Evolutionary conservation across 768 basidiomycete species (phyloP).

Genomic region (Tulasnella sp.): DNA sequence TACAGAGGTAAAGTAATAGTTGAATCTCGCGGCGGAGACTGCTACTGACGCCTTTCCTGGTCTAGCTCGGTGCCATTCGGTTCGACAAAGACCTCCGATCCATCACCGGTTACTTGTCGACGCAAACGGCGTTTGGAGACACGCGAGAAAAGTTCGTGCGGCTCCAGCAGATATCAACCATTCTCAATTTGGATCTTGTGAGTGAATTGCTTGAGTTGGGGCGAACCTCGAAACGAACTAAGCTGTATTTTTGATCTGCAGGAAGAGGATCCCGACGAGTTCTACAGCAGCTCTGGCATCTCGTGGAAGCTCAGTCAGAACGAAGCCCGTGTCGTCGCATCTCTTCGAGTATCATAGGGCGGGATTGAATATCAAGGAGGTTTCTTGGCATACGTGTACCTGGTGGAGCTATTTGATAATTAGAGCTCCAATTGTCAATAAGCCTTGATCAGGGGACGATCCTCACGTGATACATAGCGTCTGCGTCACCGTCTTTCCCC

Average conservation of each 20-base stretch:
- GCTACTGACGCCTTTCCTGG: no score
- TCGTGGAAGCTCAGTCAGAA: constrained; percentile 70
- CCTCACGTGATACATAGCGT: neutral
- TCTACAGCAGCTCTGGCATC: constrained; percentile 88
- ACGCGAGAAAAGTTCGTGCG: constrained; percentile 88
- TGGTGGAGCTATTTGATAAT: neutral
- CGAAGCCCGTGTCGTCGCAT: constrained; percentile 62
- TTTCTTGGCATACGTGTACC: neutral
- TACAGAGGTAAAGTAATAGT: constrained; percentile 58
- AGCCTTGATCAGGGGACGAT: neutral
- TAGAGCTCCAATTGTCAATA: neutral
- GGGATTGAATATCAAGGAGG: no score
- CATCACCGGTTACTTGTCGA: constrained; percentile 68
- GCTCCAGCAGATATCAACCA: constrained; percentile 83
- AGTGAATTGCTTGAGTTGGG: constrained; percentile 21
- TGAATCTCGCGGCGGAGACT: no score
- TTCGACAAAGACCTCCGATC: constrained; percentile 88
- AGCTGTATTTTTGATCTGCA: constrained; percentile 22
- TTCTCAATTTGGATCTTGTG: constrained; percentile 79
- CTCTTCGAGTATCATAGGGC: constrained; percentile 32
- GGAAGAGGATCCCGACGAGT: constrained; percentile 93
- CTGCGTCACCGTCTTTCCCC: neutral
- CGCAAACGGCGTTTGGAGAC: constrained; percentile 83
- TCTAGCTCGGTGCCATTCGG: constrained; percentile 84
- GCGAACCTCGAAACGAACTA: constrained; percentile 3